Evolutionary conservation across 768 basidiomycete genomes (phyloP).

Genomic region (Hirschioporus abietinus): DNA sequence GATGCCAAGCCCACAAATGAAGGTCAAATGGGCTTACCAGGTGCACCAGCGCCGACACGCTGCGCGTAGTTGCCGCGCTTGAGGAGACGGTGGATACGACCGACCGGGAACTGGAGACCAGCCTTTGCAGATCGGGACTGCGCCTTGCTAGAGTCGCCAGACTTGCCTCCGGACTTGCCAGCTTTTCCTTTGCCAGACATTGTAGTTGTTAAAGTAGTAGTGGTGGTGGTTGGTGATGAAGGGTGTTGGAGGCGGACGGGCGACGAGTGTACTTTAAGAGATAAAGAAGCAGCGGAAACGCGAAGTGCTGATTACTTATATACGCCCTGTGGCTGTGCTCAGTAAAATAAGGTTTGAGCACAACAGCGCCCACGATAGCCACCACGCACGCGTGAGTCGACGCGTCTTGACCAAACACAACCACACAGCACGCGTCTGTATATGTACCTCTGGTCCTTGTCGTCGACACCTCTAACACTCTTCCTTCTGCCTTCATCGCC

Average conservation of each 20-base stretch:
- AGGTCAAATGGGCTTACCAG: conserved; percentile 39
- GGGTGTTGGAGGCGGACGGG: conserved; percentile 8
- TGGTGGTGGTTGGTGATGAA: conserved; percentile 14
- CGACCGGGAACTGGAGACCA: conserved; percentile 82
- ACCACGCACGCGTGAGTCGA: conserved; percentile 7
- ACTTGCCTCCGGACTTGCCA: conserved; percentile 47
- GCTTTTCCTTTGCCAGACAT: conserved; percentile 55
- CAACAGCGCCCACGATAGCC: not conserved
- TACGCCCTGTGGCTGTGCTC: not conserved
- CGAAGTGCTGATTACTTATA: not conserved
- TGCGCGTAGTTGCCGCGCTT: conserved; percentile 87
- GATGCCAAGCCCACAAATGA: not conserved
- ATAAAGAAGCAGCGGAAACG: not conserved
- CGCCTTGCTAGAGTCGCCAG: conserved; percentile 43
- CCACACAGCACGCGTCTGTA: conserved; percentile 2
- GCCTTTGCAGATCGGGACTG: conserved; percentile 71
- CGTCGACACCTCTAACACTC: not conserved
- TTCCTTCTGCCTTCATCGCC: conserved; percentile 12
- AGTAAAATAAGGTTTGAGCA: conserved; percentile 6
- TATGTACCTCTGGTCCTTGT: not conserved
- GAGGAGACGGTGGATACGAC: conserved; percentile 86
- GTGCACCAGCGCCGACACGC: conserved; percentile 86
- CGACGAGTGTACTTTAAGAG: not conserved
- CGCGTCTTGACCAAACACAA: conserved; percentile 4
- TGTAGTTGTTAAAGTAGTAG: conserved; percentile 17